Evolutionary conservation across 768 basidiomycete genomes (phyloP).

Genomic region (Phlebiopsis gigantea): DNA sequence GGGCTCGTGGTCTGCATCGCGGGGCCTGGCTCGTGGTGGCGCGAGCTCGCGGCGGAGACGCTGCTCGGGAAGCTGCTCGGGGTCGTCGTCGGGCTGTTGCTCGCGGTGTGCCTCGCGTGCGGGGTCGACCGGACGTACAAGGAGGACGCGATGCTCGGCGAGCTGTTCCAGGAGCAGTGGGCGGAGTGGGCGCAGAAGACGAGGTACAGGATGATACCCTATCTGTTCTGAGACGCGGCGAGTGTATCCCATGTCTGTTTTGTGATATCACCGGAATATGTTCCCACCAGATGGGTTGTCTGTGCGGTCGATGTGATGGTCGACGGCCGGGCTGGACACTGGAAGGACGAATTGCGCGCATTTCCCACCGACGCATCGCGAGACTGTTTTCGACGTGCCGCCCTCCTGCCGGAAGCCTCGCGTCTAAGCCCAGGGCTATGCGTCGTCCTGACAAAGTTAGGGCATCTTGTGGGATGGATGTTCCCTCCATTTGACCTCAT

Average conservation of each 20-base stretch:
- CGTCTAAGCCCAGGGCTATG: not conserved
- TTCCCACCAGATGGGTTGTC: not conserved
- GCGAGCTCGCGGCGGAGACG: not conserved
- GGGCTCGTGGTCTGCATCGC: slow-evolving; percentile 1
- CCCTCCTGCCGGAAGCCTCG: not conserved
- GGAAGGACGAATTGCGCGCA: no score
- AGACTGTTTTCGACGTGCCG: not conserved
- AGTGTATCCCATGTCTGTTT: not conserved
- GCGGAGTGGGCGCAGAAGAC: not conserved
- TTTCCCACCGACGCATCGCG: not conserved
- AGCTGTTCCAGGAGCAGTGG: not conserved
- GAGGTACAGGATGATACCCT: not conserved
- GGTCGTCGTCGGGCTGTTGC: not conserved
- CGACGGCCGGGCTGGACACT: no score
- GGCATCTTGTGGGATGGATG: not conserved
- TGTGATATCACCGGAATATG: not conserved
- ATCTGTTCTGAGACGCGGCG: not conserved
- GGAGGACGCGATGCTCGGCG: not conserved
- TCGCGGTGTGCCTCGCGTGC: not conserved
- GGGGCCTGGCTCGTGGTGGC: slow-evolving; percentile 6
- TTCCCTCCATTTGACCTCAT: not conserved
- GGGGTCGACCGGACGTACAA: not conserved
- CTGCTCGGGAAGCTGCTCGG: not conserved
- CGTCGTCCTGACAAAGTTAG: not conserved
- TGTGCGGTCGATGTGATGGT: not conserved